Evolutionary conservation across 495 filamentous ascomycete genomes (phyloP).

Genomic region (Neohortaea acidophila): DNA sequence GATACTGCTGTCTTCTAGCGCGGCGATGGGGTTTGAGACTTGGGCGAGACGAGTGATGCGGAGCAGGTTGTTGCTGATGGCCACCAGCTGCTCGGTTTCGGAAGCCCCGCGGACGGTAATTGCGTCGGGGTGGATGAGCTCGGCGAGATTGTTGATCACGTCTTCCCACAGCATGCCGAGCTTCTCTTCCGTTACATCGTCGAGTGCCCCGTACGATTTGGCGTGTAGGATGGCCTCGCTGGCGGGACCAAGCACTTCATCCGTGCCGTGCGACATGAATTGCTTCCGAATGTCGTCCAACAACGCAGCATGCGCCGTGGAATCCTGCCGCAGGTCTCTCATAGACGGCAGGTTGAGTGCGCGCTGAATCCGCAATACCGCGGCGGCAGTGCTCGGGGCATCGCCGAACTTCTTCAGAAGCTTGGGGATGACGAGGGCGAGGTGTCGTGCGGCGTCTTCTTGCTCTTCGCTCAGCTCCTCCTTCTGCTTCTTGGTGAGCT

Average conservation of each 20-base stretch:
- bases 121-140: slow-evolving; percentile 51
- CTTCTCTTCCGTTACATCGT: slow-evolving; percentile 68
- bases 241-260: slow-evolving; percentile 71
- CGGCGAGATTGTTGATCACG: slow-evolving; percentile 50
- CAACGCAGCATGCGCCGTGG: slow-evolving; percentile 61
- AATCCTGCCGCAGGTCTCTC: slow-evolving; percentile 74
- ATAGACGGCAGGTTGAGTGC: slow-evolving; percentile 76
- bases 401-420: slow-evolving; percentile 86
- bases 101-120: slow-evolving; percentile 48
- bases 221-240: slow-evolving; percentile 71
- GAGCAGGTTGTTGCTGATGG: slow-evolving; percentile 63
- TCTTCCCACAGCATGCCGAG: slow-evolving; percentile 75
- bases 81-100: slow-evolving; percentile 42
- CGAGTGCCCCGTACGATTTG: slow-evolving; percentile 67
- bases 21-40: slow-evolving; percentile 57
- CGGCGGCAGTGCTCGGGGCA: slow-evolving; percentile 66
- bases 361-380: slow-evolving; percentile 75
- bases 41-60: slow-evolving; percentile 71
- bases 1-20: slow-evolving; percentile 50
- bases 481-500: slow-evolving; percentile 37
- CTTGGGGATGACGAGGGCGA: slow-evolving; percentile 65
- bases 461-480: slow-evolving; percentile 48
- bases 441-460: slow-evolving; percentile 55
- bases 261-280: slow-evolving; percentile 77
- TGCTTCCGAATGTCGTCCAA: slow-evolving; percentile 89